A percentile compares a stretch with the other conserved stretches of the same genome.
Evolutionary conservation across 2,329 filamentous ascomycete species (phyloP).

Genomic region (Teratosphaeria gauchensis): DNA sequence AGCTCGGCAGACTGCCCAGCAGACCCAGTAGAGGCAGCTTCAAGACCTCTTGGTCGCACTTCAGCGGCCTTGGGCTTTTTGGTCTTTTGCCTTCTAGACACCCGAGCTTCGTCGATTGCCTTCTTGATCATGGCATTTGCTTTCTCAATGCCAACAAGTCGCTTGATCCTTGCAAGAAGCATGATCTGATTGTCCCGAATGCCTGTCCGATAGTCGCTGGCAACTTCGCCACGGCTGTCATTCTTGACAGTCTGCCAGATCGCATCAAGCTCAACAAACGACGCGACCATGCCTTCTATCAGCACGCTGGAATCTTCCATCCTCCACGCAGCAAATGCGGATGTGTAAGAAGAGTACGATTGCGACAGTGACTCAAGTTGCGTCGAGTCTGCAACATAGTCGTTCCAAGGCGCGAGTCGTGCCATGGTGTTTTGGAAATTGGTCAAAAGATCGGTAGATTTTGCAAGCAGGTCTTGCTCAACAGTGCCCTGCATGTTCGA

Average conservation of each 20-base stretch:
- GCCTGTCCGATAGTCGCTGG: slow-evolving; percentile 67
- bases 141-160: slow-evolving; percentile 59
- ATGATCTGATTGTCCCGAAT: slow-evolving; percentile 74
- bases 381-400: slow-evolving; percentile 55
- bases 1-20: not conserved
- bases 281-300: slow-evolving; percentile 75
- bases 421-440: slow-evolving; percentile 67
- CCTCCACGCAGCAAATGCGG: slow-evolving; percentile 77
- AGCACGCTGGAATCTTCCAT: slow-evolving; percentile 67
- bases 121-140: slow-evolving; percentile 65
- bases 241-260: slow-evolving; percentile 79
- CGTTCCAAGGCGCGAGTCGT: slow-evolving; percentile 55
- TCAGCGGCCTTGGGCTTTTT: slow-evolving; percentile 60
- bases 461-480: slow-evolving; percentile 63
- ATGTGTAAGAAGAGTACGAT: slow-evolving; percentile 63
- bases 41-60: slow-evolving; percentile 55
- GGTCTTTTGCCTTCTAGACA: slow-evolving; percentile 56
- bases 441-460: slow-evolving; percentile 66
- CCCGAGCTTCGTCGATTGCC: slow-evolving; percentile 47
- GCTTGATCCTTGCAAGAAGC: slow-evolving; percentile 70
- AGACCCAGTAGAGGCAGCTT: slow-evolving; percentile 8
- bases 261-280: slow-evolving; percentile 74
- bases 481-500: slow-evolving; percentile 63
- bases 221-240: slow-evolving; percentile 61
- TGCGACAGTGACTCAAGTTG: slow-evolving; percentile 56